A percentile compares a stretch with the other conserved stretches of the same genome.
These are phyloP conservation scores for Penicillium crustosum DNA, from an alignment of 2,329 filamentous ascomycete genomes.

Conservation along the genomic window DNA sequence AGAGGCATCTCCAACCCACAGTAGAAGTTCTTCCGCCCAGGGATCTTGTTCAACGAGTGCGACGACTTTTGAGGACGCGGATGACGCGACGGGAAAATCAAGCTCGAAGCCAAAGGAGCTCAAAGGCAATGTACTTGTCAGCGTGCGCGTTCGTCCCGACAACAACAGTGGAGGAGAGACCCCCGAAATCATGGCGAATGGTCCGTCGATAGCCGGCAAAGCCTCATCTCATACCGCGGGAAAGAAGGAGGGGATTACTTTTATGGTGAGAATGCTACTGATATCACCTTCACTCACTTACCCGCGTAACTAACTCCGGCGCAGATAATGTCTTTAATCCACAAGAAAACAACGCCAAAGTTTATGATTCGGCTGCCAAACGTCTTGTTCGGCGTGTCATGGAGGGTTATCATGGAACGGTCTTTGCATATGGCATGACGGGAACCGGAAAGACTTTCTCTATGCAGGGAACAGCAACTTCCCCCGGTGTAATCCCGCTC, in stretches of 20 bases:
- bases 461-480: constrained; percentile 96
- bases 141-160: constrained; percentile 89
- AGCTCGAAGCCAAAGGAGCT: constrained; percentile 58
- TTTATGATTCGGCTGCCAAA: constrained; percentile 93
- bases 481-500: constrained; percentile 92
- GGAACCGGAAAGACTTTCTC: constrained; percentile 98
- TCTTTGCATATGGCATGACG: constrained; percentile 99
- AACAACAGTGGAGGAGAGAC: constrained; percentile 57
- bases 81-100: constrained; percentile 51
- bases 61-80: constrained; percentile 80
- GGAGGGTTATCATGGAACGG: constrained; percentile 98
- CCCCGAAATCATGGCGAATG: constrained; percentile 75
- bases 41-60: constrained; percentile 89
- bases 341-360: constrained; percentile 88
- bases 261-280: constrained; percentile 65
- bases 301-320: background rate
- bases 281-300: background rate
- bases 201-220: constrained; percentile 83
- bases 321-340: constrained; percentile 94
- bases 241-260: constrained; percentile 89
- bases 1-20: constrained; percentile 81
- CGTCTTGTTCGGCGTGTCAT: constrained; percentile 92
- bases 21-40: constrained; percentile 86
- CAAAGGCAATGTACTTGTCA: constrained; percentile 95
- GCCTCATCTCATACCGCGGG: constrained; percentile 78